phyloP scores from a whole-genome alignment of 129 eudicot genomes.

The Flaveria ramosissima region DNA sequence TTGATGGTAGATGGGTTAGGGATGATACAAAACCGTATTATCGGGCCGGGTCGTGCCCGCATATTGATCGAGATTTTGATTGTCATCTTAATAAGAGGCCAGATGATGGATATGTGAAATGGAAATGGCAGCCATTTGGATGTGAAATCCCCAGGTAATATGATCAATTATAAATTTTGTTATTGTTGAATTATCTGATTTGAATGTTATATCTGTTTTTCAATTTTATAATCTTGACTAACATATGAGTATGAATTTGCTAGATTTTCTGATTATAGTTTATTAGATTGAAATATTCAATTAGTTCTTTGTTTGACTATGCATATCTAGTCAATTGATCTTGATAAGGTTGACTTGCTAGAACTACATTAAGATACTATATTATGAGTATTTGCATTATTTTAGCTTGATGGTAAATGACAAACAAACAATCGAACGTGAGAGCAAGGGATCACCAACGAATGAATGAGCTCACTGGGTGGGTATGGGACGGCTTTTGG shows the following conservation, averaged over 20 bases:
- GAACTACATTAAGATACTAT: not conserved
- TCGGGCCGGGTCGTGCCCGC: slow-evolving; percentile 83
- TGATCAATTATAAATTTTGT: not conserved
- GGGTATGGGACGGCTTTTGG: too few relatives aligned
- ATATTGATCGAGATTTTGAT: slow-evolving; percentile 74
- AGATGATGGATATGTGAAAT: slow-evolving; percentile 63
- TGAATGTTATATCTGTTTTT: slow-evolving; percentile 16
- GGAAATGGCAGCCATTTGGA: slow-evolving; percentile 96
- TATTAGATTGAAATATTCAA: slow-evolving; percentile 18
- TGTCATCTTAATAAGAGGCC: slow-evolving; percentile 85
- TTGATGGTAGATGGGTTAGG: slow-evolving; percentile 90
- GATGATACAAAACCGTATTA: slow-evolving; percentile 81
- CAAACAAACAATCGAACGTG: too few relatives aligned
- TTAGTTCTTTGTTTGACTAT: slow-evolving; percentile 20
- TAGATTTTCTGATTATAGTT: slow-evolving; percentile 27
- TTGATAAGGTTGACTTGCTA: slow-evolving; percentile 7
- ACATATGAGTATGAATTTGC: slow-evolving; percentile 22
- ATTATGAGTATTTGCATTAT: not conserved
- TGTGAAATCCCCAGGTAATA: slow-evolving; percentile 91
- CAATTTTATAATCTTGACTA: slow-evolving; percentile 29
- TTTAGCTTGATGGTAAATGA: not conserved
- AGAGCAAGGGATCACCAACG: too few relatives aligned
- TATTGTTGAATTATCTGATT: slow-evolving; percentile 1
- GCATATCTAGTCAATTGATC: slow-evolving; percentile 15
- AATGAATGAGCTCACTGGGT: too few relatives aligned